These are phyloP conservation scores for Hamigera avellanea DNA, from an alignment of 495 filamentous ascomycete species.

Conservation along the genomic window DNA sequence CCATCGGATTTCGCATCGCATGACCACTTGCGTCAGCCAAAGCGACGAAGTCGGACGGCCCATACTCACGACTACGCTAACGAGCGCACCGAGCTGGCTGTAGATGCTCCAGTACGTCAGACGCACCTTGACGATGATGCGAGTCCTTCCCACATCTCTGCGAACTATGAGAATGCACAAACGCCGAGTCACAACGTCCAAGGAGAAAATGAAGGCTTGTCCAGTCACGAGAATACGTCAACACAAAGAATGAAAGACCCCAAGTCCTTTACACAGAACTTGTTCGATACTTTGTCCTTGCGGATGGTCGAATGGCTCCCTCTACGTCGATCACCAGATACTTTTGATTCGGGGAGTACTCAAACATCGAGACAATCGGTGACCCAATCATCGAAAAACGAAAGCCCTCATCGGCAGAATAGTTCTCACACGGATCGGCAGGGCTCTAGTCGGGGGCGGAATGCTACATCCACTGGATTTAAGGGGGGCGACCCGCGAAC, in stretches of 20 bases:
- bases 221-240: constrained; percentile 13
- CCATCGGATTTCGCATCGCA: constrained; percentile 17
- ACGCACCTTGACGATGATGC: not conserved
- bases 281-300: constrained; percentile 67
- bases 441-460: constrained; percentile 4
- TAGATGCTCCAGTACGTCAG: not conserved
- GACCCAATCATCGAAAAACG: constrained; percentile 6
- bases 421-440: constrained; percentile 5
- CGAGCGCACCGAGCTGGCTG: constrained; percentile 1
- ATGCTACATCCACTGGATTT: constrained; percentile 2
- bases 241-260: constrained; percentile 59
- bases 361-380: not conserved
- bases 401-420: constrained; percentile 2
- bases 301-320: constrained; percentile 74
- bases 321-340: constrained; percentile 26
- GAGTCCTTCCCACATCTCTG: not conserved
- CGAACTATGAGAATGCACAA: not conserved
- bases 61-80: constrained; percentile 7
- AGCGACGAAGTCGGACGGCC: constrained; percentile 16
- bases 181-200: constrained; percentile 1
- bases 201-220: constrained; percentile 5
- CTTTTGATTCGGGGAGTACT: constrained; percentile 8
- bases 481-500: constrained; percentile 16
- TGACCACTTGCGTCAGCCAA: constrained; percentile 17
- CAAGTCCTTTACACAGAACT: constrained; percentile 71